phyloP scores from a whole-genome alignment of 176 grass and related monocot genomes.

The Phoenix roebelenii region DNA sequence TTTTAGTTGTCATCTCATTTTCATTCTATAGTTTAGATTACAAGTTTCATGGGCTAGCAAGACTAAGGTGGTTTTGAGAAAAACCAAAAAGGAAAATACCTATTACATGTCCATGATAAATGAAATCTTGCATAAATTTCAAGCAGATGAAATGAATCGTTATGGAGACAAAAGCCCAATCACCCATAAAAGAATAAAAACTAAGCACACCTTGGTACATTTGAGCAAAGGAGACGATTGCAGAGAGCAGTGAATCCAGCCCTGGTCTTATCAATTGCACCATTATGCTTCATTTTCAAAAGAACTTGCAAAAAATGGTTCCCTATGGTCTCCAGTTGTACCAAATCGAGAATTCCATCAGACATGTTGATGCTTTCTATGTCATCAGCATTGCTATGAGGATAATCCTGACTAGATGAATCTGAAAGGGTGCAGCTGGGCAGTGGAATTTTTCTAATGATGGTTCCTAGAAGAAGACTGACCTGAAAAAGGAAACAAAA shows the following conservation, averaged over 20 bases:
- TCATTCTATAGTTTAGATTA: too few species aligned
- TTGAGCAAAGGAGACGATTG: slow-evolving; percentile 96
- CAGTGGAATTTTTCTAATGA: slow-evolving; percentile 89
- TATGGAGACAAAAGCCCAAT: too few species aligned
- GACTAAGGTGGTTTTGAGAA: too few species aligned
- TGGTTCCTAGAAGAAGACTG: slow-evolving; percentile 91
- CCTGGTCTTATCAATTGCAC: slow-evolving; percentile 98
- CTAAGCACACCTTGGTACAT: slow-evolving; percentile 63
- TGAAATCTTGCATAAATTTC: too few species aligned
- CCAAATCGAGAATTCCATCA: slow-evolving; percentile 61
- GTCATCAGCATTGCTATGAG: slow-evolving; percentile 16
- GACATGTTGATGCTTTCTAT: slow-evolving; percentile 17
- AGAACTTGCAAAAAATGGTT: slow-evolving; percentile 95
- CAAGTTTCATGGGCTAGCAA: too few species aligned
- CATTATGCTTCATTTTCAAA: slow-evolving; percentile 99
- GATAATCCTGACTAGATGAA: slow-evolving; percentile 27
- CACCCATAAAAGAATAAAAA: slow-evolving; percentile 11
- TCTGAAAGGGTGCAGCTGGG: slow-evolving; percentile 55
- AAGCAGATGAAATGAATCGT: too few species aligned
- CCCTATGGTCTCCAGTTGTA: slow-evolving; percentile 75
- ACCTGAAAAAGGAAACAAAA: slow-evolving; percentile 46
- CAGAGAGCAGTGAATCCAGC: slow-evolving; percentile 96
- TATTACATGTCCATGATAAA: too few species aligned
- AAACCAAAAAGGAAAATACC: too few species aligned
- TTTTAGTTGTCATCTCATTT: too few species aligned